Percentiles rank a stretch among this genome's conserved stretches.
Evolutionary conservation across 257 asterid species (phyloP).

Genomic region (Anisodus acutangulus): DNA sequence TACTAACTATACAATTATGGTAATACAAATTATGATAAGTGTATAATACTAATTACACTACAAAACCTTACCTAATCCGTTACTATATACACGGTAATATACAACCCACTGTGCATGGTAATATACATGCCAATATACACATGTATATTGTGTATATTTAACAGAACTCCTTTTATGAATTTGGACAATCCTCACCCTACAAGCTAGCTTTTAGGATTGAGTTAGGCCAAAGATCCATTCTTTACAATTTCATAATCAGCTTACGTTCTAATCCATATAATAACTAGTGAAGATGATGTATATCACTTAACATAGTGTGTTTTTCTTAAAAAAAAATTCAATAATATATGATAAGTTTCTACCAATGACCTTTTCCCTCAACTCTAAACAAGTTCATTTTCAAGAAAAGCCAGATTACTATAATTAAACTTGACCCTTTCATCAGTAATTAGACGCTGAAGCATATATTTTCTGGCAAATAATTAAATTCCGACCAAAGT

Average conservation of each 20-base stretch:
- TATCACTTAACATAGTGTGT: neutral
- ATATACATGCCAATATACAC: too few species aligned
- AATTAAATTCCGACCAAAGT: constrained; percentile 46
- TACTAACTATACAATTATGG: too few species aligned
- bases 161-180: too few species aligned
- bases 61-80: too few species aligned
- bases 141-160: too few species aligned
- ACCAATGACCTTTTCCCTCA: constrained; percentile 1
- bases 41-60: too few species aligned
- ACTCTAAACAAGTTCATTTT: neutral
- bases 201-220: too few species aligned
- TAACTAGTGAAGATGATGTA: neutral
- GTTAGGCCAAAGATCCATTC: too few species aligned
- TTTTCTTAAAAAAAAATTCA: fast-evolving
- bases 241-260: neutral
- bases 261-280: constrained; percentile 5
- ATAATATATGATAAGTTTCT: neutral
- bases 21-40: too few species aligned
- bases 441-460: neutral
- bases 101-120: too few species aligned
- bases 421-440: neutral
- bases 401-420: constrained; percentile 2
- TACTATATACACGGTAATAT: too few species aligned
- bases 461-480: neutral
- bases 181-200: too few species aligned